Percentiles rank a stretch among this genome's conserved stretches.
Evolutionary conservation across 805 yeast genomes (phyloP).

Genomic region (Schwanniomyces polymorphus): DNA sequence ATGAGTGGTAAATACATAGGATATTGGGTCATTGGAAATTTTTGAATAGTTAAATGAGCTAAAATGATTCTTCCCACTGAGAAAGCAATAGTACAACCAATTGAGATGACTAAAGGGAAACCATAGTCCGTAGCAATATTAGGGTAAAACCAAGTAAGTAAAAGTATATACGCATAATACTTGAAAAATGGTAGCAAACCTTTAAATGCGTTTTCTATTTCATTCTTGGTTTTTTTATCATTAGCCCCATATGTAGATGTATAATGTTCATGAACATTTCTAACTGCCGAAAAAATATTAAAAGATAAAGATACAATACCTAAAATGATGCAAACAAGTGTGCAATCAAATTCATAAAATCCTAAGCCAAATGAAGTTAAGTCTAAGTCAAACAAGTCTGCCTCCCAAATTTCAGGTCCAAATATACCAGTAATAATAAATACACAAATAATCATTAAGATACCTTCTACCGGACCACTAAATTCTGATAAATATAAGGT

Average conservation of each 20-base stretch:
- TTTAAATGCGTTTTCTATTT: constrained; percentile 42
- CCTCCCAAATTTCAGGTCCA: constrained; percentile 72
- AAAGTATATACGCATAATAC: constrained; percentile 49
- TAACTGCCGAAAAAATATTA: constrained; percentile 69
- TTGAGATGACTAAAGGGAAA: constrained; percentile 62
- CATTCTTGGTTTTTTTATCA: constrained; percentile 23
- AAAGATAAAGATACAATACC: constrained; percentile 58
- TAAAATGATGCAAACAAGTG: constrained; percentile 45
- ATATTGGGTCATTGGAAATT: constrained; percentile 70
- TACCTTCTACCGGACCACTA: constrained; percentile 96
- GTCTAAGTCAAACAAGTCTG: constrained; percentile 39
- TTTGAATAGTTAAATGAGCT: constrained; percentile 79
- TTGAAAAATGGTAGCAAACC: constrained; percentile 71
- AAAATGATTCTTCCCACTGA: constrained; percentile 88
- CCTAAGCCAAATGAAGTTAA: constrained; percentile 32
- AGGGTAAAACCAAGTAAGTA: constrained; percentile 53
- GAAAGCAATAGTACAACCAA: constrained; percentile 78
- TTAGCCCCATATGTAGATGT: constrained; percentile 25
- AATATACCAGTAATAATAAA: constrained; percentile 62
- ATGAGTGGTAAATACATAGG: constrained; percentile 66
- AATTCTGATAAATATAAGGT: constrained; percentile 72
- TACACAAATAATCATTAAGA: constrained; percentile 56
- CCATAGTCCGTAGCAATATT: constrained; percentile 44
- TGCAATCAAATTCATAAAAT: constrained; percentile 33
- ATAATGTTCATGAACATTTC: constrained; percentile 54